Base-by-base conservation (phyloP, 768 basidiomycete species). In the Podaxis carcinomalis region DNA sequence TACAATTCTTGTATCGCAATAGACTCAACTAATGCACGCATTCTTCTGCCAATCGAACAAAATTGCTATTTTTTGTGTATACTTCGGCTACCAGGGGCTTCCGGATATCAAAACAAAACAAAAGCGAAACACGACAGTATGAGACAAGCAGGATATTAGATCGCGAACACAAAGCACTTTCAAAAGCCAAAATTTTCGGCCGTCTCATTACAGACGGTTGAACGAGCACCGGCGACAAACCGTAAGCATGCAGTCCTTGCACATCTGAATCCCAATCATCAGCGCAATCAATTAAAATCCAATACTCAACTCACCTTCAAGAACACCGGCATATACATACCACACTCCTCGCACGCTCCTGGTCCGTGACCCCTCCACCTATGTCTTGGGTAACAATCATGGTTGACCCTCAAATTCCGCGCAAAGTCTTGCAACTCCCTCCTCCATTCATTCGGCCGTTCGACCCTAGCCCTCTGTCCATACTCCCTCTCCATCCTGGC, bases 321-420 rank as follows among this genome's bases (percentile, higher is more conserved):
- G 69, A 75, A 87, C 1, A 69, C 13, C 0, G 71, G 76, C 7
- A 87, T 66, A 53, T 71, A 56, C 51, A 68, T 59, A 13, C 71
- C 67, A 62, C 85, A 86, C 58, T 68, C 74, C 55, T 84, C 78
- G 55, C 85, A 87, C 9, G 27, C 52, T 4, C 78, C 81, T 0
- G 74, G 76, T 0, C 83, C 83, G 1, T 67, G 72, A 40, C 77
- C 77, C 25, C 65, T 69, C 84, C 86, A 87, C 0, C n/a, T 52
- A 50, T 70, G 71, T 2, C 77, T 72, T 5, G 36, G 50, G 10
- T 61, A 65, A 59, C 88, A 89, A 2, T 84, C 77, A 66, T 89
- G 88, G 61, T 83, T 78, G 4, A 73, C 70, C 7, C 83, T 70
- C 42, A 89, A 71, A 3, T 73, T 65, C 27, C 70, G 67, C 1